Conservation (phyloP, 768 basidiomycete species). For the Hericium erinaceus region DNA sequence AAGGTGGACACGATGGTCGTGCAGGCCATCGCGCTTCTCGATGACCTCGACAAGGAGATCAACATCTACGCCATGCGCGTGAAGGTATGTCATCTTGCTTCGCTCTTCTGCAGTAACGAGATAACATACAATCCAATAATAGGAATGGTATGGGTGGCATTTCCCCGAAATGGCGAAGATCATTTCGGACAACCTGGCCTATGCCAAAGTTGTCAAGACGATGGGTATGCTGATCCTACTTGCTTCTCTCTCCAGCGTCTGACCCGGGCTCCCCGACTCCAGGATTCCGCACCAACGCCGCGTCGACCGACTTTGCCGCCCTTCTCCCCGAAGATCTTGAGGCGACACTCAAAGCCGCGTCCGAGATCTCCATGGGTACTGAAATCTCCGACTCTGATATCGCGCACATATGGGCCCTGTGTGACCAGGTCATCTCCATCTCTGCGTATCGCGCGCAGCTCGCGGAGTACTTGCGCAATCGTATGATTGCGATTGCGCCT, state of each 20-base stretch:
- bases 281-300: constrained; percentile 95
- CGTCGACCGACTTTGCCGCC: constrained; percentile 73
- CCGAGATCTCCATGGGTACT: constrained; percentile 98
- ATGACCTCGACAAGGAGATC: constrained; percentile 99
- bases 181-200: constrained; percentile 92
- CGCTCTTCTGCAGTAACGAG: neutral
- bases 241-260: neutral
- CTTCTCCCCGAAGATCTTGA: constrained; percentile 98
- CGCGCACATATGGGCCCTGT: constrained; percentile 91
- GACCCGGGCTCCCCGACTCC: neutral
- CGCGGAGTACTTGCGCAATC: constrained; percentile 92
- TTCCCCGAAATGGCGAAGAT: constrained; percentile 99
- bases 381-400: constrained; percentile 98
- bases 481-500: constrained; percentile 97
- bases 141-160: constrained; percentile 99
- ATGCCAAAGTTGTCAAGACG: constrained; percentile 84
- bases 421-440: constrained; percentile 97
- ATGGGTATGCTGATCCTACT: constrained; percentile 58
- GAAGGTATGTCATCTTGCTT: constrained; percentile 46
- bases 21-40: constrained; percentile 94
- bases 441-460: constrained; percentile 91
- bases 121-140: neutral
- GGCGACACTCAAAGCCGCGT: constrained; percentile 86
- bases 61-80: constrained; percentile 99
- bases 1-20: constrained; percentile 99